Percentiles rank a stretch among this genome's conserved stretches.
These are phyloP conservation scores for Hysterium pulicare DNA, from an alignment of 2,329 filamentous ascomycete species.

Conservation along the genomic window DNA sequence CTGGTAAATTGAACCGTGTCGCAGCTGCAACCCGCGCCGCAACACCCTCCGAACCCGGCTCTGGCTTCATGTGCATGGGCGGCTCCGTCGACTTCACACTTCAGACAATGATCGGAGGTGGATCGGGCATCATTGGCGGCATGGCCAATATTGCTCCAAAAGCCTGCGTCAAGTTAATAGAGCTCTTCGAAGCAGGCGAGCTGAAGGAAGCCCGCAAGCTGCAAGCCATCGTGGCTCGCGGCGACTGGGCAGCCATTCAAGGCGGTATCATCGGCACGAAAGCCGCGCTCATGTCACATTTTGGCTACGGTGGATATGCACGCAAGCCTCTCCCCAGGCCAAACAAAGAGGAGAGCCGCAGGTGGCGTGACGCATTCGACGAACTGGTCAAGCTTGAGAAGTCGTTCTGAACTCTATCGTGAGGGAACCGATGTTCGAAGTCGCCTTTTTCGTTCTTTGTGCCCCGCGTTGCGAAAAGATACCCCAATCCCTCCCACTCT, in stretches of 20 bases:
- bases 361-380: conserved; percentile 43
- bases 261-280: conserved; percentile 69
- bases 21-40: conserved; percentile 51
- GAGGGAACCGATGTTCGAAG: background rate
- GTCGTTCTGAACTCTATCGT: conserved; percentile 8
- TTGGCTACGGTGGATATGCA: conserved; percentile 62
- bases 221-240: conserved; percentile 63
- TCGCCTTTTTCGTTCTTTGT: background rate
- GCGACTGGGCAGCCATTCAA: conserved; percentile 68
- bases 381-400: conserved; percentile 45
- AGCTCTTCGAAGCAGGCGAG: conserved; percentile 59
- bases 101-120: conserved; percentile 66
- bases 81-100: conserved; percentile 73
- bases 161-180: conserved; percentile 59
- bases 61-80: conserved; percentile 66
- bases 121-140: conserved; percentile 68
- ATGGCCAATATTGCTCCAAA: conserved; percentile 68
- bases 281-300: conserved; percentile 59
- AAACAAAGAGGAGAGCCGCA: conserved; percentile 39
- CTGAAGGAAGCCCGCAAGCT: conserved; percentile 59
- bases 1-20: conserved; percentile 62
- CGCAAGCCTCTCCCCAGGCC: conserved; percentile 56
- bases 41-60: conserved; percentile 35
- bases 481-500: conserved; percentile 5
- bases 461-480: background rate